Base-by-base conservation (phyloP, 129 eudicot species). In the Escallonia herrerae region DNA sequence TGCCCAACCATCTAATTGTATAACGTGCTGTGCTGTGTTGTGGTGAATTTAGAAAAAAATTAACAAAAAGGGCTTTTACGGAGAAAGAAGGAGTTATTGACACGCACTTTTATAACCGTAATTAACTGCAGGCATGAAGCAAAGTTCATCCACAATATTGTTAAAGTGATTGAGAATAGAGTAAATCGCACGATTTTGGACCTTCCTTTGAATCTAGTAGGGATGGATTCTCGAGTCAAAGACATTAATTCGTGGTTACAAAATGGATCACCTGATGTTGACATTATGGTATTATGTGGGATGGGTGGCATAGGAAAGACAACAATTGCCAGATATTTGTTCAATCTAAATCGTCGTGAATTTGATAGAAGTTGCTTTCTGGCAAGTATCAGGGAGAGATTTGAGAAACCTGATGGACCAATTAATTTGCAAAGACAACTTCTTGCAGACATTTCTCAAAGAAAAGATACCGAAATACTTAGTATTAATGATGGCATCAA, bases 221-320 rank as follows among this genome's bases (percentile, higher is more conserved):
- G 73, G 3, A 68, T 68, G 6, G 64, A 57, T 7, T 56, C 39
- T 39, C 51, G 65, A 41, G 73, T 44, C 5, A 40, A 68, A 3
- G 45, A n/a, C n/a, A n/a, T 68, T 5, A 10, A 48, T 9, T 56
- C 15, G 11, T 68, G 73, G 73, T 8, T 68, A 10, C 40, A 11
- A 40, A 47, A 60, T 40, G 8, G 64, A 8, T 5, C 12, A 12
- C 3, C 15, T 3, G 40, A 46, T 37, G 54, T 15, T 8, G 54
- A 15, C 15, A 48, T 64, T 3, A 14, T 47, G 37, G 42, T 47
- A 6, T 7, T 64, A 15, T 45, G 43, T 14, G 68, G 68, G 41
- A 47, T 64, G 56, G 68, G 68, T 46, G 68, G 68, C 3, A 45
- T 47, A 8, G 68, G 68, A 14, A 64, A 64, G 68, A 45, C 68